These are phyloP conservation scores for Backusella psychrophila DNA, from an alignment of 192 early-diverging fungal species.

Conservation along the genomic window DNA sequence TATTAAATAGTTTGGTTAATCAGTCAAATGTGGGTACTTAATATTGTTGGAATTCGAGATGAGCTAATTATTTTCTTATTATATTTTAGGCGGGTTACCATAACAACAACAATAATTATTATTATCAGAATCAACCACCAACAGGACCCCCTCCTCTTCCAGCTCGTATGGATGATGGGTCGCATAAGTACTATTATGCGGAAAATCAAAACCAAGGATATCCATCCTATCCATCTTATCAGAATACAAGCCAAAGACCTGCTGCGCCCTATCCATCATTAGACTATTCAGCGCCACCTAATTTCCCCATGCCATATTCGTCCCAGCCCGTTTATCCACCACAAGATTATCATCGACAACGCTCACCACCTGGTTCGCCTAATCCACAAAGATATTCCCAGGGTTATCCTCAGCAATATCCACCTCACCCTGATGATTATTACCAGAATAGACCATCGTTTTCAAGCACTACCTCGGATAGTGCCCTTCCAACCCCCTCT, in stretches of 20 bases:
- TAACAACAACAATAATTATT: not conserved
- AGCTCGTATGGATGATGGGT: not conserved
- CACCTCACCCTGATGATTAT: not conserved
- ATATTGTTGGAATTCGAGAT: not conserved
- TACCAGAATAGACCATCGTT: not conserved
- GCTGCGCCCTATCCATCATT: not conserved
- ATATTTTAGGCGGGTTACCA: not conserved
- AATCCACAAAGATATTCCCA: not conserved
- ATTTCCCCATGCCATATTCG: not conserved
- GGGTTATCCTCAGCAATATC: not conserved
- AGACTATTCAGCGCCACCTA: not conserved
- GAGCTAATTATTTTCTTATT: not conserved
- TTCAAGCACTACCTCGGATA: not conserved
- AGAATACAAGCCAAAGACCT: not conserved
- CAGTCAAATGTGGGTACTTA: not conserved
- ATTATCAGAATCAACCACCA: not conserved
- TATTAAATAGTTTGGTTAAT: not conserved
- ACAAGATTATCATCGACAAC: not conserved
- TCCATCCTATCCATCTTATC: not conserved
- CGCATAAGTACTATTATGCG: not conserved
- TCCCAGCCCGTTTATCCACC: not conserved
- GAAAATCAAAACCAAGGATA: not conserved
- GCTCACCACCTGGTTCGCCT: constrained; percentile 10
- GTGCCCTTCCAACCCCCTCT: not conserved
- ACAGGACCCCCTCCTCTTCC: constrained; percentile 4